Evolutionary conservation across 1,139 yeast species (phyloP).

Genomic region (Scheffersomyces cryptocercus): DNA sequence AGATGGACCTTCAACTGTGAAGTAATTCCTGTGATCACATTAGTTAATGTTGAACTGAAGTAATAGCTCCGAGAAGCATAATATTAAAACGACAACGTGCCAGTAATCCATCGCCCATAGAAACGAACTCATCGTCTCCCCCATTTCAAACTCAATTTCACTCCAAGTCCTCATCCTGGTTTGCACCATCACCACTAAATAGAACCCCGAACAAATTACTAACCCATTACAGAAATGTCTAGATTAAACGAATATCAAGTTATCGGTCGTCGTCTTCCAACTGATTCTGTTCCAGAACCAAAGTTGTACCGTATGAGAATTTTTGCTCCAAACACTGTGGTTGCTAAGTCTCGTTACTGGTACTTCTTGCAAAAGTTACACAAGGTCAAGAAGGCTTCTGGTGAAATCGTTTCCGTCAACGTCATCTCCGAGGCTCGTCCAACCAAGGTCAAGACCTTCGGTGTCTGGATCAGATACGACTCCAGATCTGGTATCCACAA

Average conservation of each 20-base stretch:
- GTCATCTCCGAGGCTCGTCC: conserved; percentile 93
- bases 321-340: conserved; percentile 98
- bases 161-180: no score
- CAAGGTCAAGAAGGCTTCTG: conserved; percentile 99
- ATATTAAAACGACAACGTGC: no score
- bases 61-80: no score
- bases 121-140: no score
- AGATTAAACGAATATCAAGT: conserved; percentile 99
- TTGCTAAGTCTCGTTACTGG: conserved; percentile 99
- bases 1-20: no score
- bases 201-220: conserved; percentile 10
- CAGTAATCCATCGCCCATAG: no score
- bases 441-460: conserved; percentile 99
- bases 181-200: no score
- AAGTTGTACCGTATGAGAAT: conserved; percentile 99
- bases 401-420: conserved; percentile 96
- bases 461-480: conserved; percentile 99
- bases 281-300: conserved; percentile 99
- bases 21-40: no score
- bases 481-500: conserved; percentile 99
- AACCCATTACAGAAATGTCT: conserved; percentile 49
- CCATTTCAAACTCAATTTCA: no score
- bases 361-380: conserved; percentile 98
- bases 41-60: no score
- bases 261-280: conserved; percentile 99